A percentile compares a stretch with the other conserved stretches of the same genome.
Evolutionary conservation across 192 early-diverging fungal species (phyloP).

Genomic region (Dimargaris verticillata): DNA sequence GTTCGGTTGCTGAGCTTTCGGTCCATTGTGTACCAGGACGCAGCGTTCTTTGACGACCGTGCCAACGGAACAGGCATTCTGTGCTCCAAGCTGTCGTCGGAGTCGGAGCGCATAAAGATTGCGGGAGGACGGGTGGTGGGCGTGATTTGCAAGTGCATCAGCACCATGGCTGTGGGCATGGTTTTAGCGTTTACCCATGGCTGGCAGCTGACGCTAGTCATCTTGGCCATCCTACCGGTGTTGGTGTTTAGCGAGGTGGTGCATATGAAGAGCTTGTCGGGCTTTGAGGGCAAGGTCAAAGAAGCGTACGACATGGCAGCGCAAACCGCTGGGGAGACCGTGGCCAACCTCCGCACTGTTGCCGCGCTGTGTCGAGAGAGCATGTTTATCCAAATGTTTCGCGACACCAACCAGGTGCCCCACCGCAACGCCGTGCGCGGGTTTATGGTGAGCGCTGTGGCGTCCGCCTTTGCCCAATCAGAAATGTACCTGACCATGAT

Average conservation of each 20-base stretch:
- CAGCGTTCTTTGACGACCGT: slow-evolving; percentile 58
- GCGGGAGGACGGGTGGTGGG: slow-evolving; percentile 17
- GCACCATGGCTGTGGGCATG: slow-evolving; percentile 18
- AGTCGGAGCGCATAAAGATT: slow-evolving; percentile 36
- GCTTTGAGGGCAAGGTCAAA: slow-evolving; percentile 30
- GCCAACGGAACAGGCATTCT: slow-evolving; percentile 51
- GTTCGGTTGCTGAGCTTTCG: slow-evolving; percentile 43
- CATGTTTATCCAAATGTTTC: slow-evolving; percentile 26
- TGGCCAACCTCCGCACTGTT: slow-evolving; percentile 73
- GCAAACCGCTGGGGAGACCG: slow-evolving; percentile 65
- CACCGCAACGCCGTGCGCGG: slow-evolving; percentile 25
- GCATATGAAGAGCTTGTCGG: slow-evolving; percentile 33
- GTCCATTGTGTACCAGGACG: slow-evolving; percentile 49
- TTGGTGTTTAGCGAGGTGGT: slow-evolving; percentile 42
- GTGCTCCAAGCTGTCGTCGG: slow-evolving; percentile 48
- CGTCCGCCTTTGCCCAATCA: slow-evolving; percentile 35
- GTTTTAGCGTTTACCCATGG: slow-evolving; percentile 33
- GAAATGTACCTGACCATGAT: slow-evolving; percentile 37
- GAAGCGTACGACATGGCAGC: slow-evolving; percentile 46
- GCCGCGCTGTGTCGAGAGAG: slow-evolving; percentile 47
- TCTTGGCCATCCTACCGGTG: slow-evolving; percentile 52
- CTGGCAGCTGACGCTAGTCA: slow-evolving; percentile 44
- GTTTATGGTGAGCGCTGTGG: slow-evolving; percentile 23
- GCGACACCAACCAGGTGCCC: slow-evolving; percentile 24
- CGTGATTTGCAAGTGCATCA: slow-evolving; percentile 18